Evolutionary conservation across 805 yeast genomes (phyloP), one percentile per base, ranked within the genome.

Genomic region (Nakazawaea wyomingensis): DNA sequence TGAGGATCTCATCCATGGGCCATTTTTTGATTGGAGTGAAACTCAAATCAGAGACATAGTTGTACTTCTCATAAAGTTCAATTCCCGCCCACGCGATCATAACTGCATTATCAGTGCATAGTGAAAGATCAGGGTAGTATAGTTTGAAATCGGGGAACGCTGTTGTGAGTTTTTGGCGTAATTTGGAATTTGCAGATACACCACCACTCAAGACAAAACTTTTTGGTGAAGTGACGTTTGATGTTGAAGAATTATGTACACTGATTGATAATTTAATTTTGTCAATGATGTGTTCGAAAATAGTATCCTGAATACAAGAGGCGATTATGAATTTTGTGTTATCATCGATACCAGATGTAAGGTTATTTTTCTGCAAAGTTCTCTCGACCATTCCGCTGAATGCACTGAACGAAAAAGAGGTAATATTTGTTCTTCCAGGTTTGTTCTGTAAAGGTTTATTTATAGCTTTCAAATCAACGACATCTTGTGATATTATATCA

Each of bases 51-150:
- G 89, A 75, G 10, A 70, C 64, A 17, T 60, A 33, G 16, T 62
- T 57, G 5, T 74, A 71, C 14, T 57, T 51, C 56, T 89, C 96
- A 56, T 66, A 83, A 16, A 90, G 62, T 58, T 91, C 96, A 7
- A 91, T 86, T 0, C 97, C 99, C 0, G 98, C 96, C 80, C 95
- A 87, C 1, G 96, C 99, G 41, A 93, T 93, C 99, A 93, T 93
- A 2, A 88, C 77, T 0, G 97, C 96, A 60, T 93, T 93, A 56
- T 93, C 99, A 0, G 97, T 88, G 57, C 99, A 93, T 47, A 89
- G 65, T 1, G 71, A 62, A 2, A 80, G 66, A 17, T 76, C 79
- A 0, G 97, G 96, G 53, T 80, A 87, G 50, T 76, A 76, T 36
- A 80, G 76, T 1, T 57, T 51, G 41, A 42, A 42, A 10, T 36